Evolutionary conservation across 192 early-diverging fungal genomes (phyloP), one percentile per base, ranked within the genome.

Genomic region (Coemansia sp.): DNA sequence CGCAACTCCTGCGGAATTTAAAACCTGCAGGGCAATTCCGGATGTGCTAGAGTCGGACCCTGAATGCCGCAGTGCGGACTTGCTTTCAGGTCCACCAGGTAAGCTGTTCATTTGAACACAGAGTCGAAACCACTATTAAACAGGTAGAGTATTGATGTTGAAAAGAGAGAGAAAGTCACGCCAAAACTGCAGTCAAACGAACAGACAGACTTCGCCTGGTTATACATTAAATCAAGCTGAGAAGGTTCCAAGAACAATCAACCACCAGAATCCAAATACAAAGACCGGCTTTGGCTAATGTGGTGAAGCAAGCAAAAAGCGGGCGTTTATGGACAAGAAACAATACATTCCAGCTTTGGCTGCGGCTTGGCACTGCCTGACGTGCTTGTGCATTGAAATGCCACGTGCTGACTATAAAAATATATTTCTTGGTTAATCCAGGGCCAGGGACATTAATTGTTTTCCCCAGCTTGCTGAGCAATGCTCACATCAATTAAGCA

Each of bases 201-300:
- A 45, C 41, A 45, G 41, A 16, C 41, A 45, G 29, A 14, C 29
- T 54, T 54, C n/a, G 53, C 29, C 26, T 29, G 26, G 29, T 9
- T 9, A n/a, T 19, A 18, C 48, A 49, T 19, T 49, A 19, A 49
- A 49, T 49, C 48, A 49, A 49, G 48, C 16, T n/a, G 48, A 20
- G 48, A 49, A 49, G 16, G 48, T 49, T 49, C 48, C 48, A 49
- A n/a, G 41, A 49, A 49, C 48, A 49, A 49, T 14, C 41, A 45
- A 45, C 14, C 14, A 45, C 16, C 41, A 45, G 14, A 45, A 13
- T 11, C 32, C 41, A 45, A 13, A 45, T 14, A 45, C 41, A 45
- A 45, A n/a, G 16, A 45, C 41, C 16, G 41, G 41, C 41, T 35
- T 35, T 45, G 19, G 48, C 48, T 9, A 49, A 49, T 18, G 48